Evolutionary conservation across 441 rosid genomes (phyloP), one percentile per base, ranked within the genome.

Genomic region (Erodium chrysanthum): DNA sequence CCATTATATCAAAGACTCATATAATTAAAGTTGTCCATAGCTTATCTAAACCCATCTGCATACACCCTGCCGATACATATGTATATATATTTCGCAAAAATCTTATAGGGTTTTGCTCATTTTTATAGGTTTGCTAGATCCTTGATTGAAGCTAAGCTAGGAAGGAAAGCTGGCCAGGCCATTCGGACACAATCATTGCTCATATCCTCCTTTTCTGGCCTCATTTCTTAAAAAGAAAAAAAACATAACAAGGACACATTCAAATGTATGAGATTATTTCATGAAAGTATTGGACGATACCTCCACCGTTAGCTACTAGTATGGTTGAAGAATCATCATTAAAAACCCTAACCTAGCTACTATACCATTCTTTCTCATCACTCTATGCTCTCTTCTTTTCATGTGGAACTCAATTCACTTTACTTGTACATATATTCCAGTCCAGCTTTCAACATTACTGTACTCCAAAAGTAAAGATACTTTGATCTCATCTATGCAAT

Each of bases 321-420:
- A 69, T 64, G 74, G 63, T 60, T 46, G 20, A 18, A 61, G 60
- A 42, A 73, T 69, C 74, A 70, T 73, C 33, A 73, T 74, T 56
- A 64, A 31, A 12, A 67, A 72, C 58, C 67, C 52, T 73, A 69
- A 40, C 56, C 65, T 62, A 31, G 35, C 6, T 31, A 31, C 35
- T 31, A 4, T 66, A 22, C 77, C 82, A 73, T 72, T 79, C 77
- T 69, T 79, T 73, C 71, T 68, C 77, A 84, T 80, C 82, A 82
- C 81, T 82, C 85, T 66, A 70, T 81, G 79, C 88, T 78, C 88
- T 78, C 83, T 84, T 81, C 88, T 84, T 84, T 82, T 82, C 44
- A 82, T 71, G 84, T 68, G 67, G 71, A 66, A 73, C 73, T 81
- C 79, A 77, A 68, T 78, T 80, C 76, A 7, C 84, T 82, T 80